phyloP scores from a whole-genome alignment of 768 basidiomycete genomes.

The Tremella mesenterica region DNA sequence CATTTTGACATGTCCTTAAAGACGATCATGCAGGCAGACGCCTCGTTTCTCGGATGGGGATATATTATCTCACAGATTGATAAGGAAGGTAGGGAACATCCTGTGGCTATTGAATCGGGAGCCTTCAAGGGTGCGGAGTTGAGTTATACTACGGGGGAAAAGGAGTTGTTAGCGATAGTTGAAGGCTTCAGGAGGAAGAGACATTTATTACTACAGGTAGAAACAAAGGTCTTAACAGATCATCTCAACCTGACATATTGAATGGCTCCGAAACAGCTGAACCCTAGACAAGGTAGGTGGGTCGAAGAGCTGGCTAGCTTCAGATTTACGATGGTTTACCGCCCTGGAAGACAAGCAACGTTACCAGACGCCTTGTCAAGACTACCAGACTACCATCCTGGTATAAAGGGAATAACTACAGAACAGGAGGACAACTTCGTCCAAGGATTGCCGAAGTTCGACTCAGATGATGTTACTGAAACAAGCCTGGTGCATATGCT shows the following conservation, averaged over 20 bases:
- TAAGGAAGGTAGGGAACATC: conserved; percentile 6
- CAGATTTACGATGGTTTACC: conserved; percentile 5
- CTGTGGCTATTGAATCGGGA: conserved; percentile 16
- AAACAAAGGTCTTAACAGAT: conserved; percentile 2
- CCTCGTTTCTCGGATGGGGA: conserved; percentile 36
- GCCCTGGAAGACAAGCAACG: conserved; percentile 2
- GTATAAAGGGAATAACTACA: no score
- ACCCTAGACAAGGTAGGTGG: conserved; percentile 20
- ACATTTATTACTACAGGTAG: neutral
- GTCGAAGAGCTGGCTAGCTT: neutral
- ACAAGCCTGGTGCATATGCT: no score
- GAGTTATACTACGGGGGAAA: conserved; percentile 50
- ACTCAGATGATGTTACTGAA: no score
- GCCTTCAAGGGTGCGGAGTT: conserved; percentile 37
- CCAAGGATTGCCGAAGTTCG: no score
- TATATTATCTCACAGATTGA: conserved; percentile 36
- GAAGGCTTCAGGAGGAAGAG: conserved; percentile 6
- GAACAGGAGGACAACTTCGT: no score
- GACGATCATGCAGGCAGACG: conserved; percentile 25
- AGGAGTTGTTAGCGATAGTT: conserved; percentile 17
- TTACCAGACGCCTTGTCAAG: conserved; percentile 7
- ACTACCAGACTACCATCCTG: neutral
- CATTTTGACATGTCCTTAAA: conserved; percentile 6
- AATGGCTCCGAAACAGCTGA: conserved; percentile 42
- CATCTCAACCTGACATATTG: conserved; percentile 7